phyloP scores from a whole-genome alignment of 1,139 yeast species.

The Candida tunisiensis region DNA sequence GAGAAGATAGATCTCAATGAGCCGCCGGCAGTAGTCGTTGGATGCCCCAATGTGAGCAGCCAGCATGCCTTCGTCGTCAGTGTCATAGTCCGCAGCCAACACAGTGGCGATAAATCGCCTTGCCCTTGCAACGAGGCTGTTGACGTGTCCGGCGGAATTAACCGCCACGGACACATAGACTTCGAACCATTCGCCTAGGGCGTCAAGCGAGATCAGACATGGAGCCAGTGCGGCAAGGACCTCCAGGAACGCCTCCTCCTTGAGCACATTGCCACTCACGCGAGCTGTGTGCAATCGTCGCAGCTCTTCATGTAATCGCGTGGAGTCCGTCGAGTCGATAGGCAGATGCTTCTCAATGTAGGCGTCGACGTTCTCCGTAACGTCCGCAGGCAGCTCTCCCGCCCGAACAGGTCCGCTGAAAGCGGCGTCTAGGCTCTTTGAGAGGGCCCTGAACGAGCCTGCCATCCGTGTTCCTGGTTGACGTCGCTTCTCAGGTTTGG shows the following conservation, averaged over 20 bases:
- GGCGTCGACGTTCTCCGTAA: conserved; percentile 8
- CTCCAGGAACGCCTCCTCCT: conserved; percentile 27
- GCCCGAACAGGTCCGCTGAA: background rate
- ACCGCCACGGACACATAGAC: conserved; percentile 37
- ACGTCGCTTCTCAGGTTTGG: too few species aligned
- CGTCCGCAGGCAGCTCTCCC: conserved; percentile 5
- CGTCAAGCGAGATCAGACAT: conserved; percentile 23
- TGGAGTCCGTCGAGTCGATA: conserved; percentile 18
- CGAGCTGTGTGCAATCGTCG: conserved; percentile 25
- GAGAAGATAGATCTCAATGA: conserved; percentile 8
- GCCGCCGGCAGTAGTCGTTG: conserved; percentile 4
- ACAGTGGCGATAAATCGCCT: conserved; percentile 26
- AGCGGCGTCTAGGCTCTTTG: background rate
- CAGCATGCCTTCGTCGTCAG: conserved; percentile 8
- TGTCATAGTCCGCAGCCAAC: conserved; percentile 17
- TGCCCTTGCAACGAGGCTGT: conserved; percentile 24
- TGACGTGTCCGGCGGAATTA: conserved; percentile 38
- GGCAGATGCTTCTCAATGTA: conserved; percentile 26
- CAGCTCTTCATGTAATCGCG: conserved; percentile 33
- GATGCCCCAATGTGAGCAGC: conserved; percentile 3
- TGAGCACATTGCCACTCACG: conserved; percentile 22
- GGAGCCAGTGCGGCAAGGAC: conserved; percentile 25
- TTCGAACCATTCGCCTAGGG: conserved; percentile 33
- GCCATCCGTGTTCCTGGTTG: too few species aligned
- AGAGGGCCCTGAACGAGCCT: too few species aligned